Percentiles rank a stretch among this genome's conserved stretches.
phyloP scores from a whole-genome alignment of 768 basidiomycete species.

The Dioszegia crocea region DNA sequence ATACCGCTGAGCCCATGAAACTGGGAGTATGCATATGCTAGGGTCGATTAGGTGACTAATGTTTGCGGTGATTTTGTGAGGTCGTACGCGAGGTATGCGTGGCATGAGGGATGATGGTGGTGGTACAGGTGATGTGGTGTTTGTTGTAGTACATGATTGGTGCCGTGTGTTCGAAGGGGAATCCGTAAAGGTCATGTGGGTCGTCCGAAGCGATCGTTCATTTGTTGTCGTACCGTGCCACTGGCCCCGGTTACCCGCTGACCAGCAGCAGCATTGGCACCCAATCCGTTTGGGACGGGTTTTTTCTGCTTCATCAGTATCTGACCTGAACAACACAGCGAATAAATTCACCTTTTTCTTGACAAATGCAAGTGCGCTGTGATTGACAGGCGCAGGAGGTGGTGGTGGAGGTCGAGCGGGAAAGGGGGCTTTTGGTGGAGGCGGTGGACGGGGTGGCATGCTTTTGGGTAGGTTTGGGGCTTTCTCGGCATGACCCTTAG shows the following conservation, averaged over 20 bases:
- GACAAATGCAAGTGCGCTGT: not conserved
- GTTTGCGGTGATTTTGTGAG: not conserved
- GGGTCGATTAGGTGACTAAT: not conserved
- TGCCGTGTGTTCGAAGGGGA: no score
- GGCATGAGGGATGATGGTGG: no score
- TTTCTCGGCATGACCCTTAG: not conserved
- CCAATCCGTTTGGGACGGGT: not conserved
- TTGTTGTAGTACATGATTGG: no score
- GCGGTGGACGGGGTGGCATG: not conserved
- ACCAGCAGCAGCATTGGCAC: not conserved
- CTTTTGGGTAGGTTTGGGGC: not conserved
- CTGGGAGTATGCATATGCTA: not conserved
- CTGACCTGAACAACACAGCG: not conserved
- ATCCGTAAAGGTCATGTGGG: not conserved
- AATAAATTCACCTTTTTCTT: conserved; percentile 10
- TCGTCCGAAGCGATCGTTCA: not conserved
- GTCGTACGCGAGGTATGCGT: no score
- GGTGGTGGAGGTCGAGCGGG: not conserved
- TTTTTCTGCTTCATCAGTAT: not conserved
- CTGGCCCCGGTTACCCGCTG: not conserved
- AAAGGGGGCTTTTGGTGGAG: no score
- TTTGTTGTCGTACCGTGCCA: conserved; percentile 1
- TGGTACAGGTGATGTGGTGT: conserved; percentile 7
- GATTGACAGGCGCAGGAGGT: conserved; percentile 1
- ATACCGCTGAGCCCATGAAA: conserved; percentile 1